phyloP scores from a whole-genome alignment of 2,329 filamentous ascomycete genomes.

The Endoconidiophora polonica region DNA sequence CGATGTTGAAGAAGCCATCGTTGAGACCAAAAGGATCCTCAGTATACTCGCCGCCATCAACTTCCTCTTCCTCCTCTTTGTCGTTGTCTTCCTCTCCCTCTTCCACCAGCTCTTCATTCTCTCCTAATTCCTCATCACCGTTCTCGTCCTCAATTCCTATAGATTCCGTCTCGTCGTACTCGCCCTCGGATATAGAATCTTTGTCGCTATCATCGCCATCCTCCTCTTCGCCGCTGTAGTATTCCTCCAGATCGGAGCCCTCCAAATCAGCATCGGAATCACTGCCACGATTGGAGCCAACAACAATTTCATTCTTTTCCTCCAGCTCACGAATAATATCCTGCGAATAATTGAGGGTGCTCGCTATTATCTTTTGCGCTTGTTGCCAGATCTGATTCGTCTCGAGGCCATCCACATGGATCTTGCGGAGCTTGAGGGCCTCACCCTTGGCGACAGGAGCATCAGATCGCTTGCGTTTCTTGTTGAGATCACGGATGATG shows the following conservation, averaged over 20 bases:
- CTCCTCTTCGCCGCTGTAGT: constrained; percentile 21
- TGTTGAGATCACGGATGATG: constrained; percentile 48
- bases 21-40: constrained; percentile 75
- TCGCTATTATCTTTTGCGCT: constrained; percentile 60
- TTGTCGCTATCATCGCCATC: constrained; percentile 21
- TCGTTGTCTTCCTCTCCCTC: constrained; percentile 15
- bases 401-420: constrained; percentile 77
- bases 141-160: constrained; percentile 18
- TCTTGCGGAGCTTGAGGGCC: constrained; percentile 59
- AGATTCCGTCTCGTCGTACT: constrained; percentile 14
- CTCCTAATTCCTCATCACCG: constrained; percentile 22
- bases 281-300: constrained; percentile 15
- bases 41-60: constrained; percentile 37
- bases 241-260: constrained; percentile 19
- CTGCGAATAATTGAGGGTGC: constrained; percentile 33
- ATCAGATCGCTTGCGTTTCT: constrained; percentile 58
- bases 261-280: constrained; percentile 19
- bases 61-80: constrained; percentile 26
- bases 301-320: constrained; percentile 29
- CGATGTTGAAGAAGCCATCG: constrained; percentile 95
- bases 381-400: constrained; percentile 90
- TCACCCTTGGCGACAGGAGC: constrained; percentile 27
- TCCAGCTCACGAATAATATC: constrained; percentile 32
- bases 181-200: constrained; percentile 20
- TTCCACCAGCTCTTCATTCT: constrained; percentile 21